Evolutionary conservation across 2,329 filamentous ascomycete species (phyloP).

Genomic region (Diaporthe nobilis): DNA sequence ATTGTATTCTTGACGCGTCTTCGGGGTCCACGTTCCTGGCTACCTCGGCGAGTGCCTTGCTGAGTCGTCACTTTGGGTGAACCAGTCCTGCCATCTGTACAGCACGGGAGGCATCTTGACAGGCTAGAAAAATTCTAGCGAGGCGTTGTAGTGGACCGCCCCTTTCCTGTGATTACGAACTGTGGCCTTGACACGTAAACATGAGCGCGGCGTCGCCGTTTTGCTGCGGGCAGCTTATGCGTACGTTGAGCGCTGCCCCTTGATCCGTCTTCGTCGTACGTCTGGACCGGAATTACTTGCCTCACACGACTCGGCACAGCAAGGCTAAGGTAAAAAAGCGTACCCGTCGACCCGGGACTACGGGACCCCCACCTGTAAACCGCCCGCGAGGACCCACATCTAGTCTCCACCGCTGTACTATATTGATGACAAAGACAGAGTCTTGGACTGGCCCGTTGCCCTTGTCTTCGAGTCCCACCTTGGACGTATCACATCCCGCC

Average conservation of each 20-base stretch:
- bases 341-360: slow-evolving; percentile 15
- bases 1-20: neutral
- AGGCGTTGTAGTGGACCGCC: slow-evolving; percentile 1
- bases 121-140: neutral
- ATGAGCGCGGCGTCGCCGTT: slow-evolving; percentile 13
- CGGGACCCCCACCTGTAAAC: slow-evolving; percentile 18
- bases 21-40: neutral
- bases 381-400: neutral
- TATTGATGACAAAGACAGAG: slow-evolving; percentile 2
- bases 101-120: neutral
- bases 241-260: slow-evolving; percentile 10
- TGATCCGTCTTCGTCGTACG: slow-evolving; percentile 13
- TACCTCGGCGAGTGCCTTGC: neutral
- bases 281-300: slow-evolving; percentile 21
- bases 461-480: neutral
- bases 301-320: slow-evolving; percentile 8
- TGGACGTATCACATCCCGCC: neutral
- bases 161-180: slow-evolving; percentile 1
- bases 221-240: slow-evolving; percentile 25
- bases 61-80: neutral
- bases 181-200: slow-evolving; percentile 20
- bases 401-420: neutral
- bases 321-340: neutral
- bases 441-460: neutral
- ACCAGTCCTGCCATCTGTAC: neutral